A percentile compares a stretch with the other conserved stretches of the same genome.
Evolutionary conservation across 2,329 filamentous ascomycete species (phyloP).

Genomic region (Hypocreales sp.): DNA sequence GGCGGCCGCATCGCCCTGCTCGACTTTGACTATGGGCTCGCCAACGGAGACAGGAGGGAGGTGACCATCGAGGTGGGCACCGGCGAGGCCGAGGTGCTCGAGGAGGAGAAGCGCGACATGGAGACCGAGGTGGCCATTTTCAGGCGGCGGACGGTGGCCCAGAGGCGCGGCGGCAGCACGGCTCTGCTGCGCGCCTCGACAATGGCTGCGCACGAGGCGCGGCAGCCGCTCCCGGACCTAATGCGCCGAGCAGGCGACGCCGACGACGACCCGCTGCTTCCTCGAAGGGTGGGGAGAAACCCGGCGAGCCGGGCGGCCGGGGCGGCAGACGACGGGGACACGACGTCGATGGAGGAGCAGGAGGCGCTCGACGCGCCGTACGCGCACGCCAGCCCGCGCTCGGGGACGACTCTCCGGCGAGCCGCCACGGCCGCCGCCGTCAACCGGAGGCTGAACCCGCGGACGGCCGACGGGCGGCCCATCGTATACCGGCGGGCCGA

Average conservation of each 20-base stretch:
- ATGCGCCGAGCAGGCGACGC: constrained; percentile 14
- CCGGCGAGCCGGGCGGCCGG: constrained; percentile 7
- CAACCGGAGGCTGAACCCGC: constrained; percentile 50
- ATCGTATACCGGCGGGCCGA: constrained; percentile 54
- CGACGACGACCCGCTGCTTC: constrained; percentile 34
- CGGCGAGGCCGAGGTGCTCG: constrained; percentile 50
- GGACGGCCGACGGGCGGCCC: constrained; percentile 33
- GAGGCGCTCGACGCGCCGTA: constrained; percentile 57
- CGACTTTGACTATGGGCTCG: constrained; percentile 53
- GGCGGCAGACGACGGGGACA: constrained; percentile 24
- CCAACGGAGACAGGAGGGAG: constrained; percentile 38
- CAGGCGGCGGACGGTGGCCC: constrained; percentile 55
- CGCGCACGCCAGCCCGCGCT: constrained; percentile 56
- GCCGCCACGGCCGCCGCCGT: constrained; percentile 64
- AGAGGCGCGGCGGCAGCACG: constrained; percentile 34
- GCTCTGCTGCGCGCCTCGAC: constrained; percentile 34
- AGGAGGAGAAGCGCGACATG: constrained; percentile 59
- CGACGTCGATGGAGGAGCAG: constrained; percentile 35
- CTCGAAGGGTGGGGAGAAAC: constrained; percentile 26
- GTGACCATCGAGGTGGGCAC: constrained; percentile 62
- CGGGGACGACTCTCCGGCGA: constrained; percentile 52
- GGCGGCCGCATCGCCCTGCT: constrained; percentile 58
- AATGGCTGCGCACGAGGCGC: constrained; percentile 15
- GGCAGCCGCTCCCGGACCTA: constrained; percentile 15
- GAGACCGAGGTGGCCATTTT: constrained; percentile 69